Evolutionary conservation across 306 rosid species (phyloP), one percentile per base, ranked within the genome.

Genomic region (Arachis hypogaea): DNA sequence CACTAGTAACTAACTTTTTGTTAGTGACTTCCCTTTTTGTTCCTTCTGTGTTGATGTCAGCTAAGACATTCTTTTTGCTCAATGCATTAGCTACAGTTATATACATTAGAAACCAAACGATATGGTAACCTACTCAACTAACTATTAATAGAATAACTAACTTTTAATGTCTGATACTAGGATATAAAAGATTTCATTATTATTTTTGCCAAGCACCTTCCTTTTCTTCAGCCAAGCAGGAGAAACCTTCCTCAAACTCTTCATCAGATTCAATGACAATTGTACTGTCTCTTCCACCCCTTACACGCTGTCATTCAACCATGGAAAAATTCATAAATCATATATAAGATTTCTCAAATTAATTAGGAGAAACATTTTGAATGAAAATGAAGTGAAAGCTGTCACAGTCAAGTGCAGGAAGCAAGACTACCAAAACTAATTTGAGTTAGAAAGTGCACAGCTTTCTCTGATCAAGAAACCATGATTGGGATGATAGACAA

Each of bases 251-350:
- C 55, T 84, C 89, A 6, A 74, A 70, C 76, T 95, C 99, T 83
- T 92, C 99, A 65, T 95, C 99, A 2, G 98, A 90, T 63, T 90
- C 98, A 54, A 92, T 86, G 78, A 88, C 69, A 71, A 95, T 71
- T 84, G 84, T 79, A 63, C 74, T 60, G 81, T 82, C 86, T 77
- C 81, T 82, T 82, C 80, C 92, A 85, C 83, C 89, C 78, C 80
- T 77, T 38, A 71, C 44, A 68, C 12, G 12, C 85, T 80, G 86
- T 62, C 82, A 78, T 78, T 74, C 62, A 60, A 77, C 76, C 68
- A 63, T 6, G 46, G 42, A 78, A 22, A 22, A 71, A 18, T 71
- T 33, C 38, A 33, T 65, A 77, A 67, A 76, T 40, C 46, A 44
- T 40, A 9, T 42, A 45, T 14, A 59, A 28, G 30, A 38, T 64